These are phyloP conservation scores for Ceratobasidium sp. DNA, from an alignment of 1,284 basidiomycete species.

Conservation along the genomic window DNA sequence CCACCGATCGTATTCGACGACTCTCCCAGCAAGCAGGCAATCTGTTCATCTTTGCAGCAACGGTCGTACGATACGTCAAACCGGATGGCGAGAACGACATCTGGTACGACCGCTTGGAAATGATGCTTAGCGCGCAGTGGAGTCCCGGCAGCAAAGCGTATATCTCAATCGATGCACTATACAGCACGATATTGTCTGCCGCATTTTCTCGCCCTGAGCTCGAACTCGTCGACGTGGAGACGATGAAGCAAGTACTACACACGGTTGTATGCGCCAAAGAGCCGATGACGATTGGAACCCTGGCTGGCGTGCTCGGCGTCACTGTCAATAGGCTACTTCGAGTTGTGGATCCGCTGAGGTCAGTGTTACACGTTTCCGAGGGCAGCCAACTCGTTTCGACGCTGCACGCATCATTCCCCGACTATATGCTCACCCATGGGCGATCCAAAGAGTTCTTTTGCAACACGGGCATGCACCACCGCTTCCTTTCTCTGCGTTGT, in stretches of 20 bases:
- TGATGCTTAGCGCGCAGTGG: neutral
- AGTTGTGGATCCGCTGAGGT: constrained; percentile 24
- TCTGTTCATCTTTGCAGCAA: constrained; percentile 47
- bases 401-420: constrained; percentile 39
- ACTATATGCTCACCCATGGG: constrained; percentile 44
- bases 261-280: constrained; percentile 33
- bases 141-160: neutral
- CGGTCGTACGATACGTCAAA: neutral
- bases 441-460: neutral
- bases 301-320: constrained; percentile 15
- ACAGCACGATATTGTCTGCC: neutral
- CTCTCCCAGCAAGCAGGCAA: constrained; percentile 28
- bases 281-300: constrained; percentile 17
- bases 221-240: neutral
- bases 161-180: neutral
- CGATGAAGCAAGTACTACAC: neutral
- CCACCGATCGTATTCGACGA: constrained; percentile 14
- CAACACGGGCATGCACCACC: neutral
- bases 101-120: constrained; percentile 5
- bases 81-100: neutral
- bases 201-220: neutral
- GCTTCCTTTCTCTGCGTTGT: neutral
- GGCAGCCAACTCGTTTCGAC: neutral
- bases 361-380: constrained; percentile 33
- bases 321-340: neutral